Percentiles rank a stretch among this genome's conserved stretches.
Conservation (phyloP, 2,329 filamentous ascomycete species). For the Colletotrichum higginsianum region DNA sequence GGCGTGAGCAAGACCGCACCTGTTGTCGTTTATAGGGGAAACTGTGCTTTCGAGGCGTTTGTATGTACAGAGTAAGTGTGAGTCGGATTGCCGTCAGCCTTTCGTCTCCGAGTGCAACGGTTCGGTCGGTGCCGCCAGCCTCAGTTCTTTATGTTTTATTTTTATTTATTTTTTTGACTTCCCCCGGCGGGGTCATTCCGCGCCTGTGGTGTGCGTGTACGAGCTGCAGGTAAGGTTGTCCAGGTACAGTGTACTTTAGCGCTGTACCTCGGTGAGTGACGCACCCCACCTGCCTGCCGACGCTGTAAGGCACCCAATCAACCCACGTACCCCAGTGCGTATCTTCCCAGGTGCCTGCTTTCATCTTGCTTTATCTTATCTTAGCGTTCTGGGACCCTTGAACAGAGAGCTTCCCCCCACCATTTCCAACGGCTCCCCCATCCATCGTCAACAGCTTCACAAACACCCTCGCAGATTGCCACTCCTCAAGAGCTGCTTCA, state of each 20-base stretch:
- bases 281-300: conserved; percentile 6
- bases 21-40: too few relatives aligned
- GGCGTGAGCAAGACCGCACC: too few relatives aligned
- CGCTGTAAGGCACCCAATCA: conserved; percentile 10
- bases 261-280: conserved; percentile 5
- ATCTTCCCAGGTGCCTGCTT: conserved; percentile 7
- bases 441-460: conserved; percentile 9
- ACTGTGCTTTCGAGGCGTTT: too few relatives aligned
- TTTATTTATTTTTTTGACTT: background rate
- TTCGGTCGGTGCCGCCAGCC: background rate
- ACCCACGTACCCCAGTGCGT: conserved; percentile 7
- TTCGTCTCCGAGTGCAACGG: background rate
- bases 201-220: background rate
- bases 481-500: background rate
- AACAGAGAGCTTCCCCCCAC: conserved; percentile 19
- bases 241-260: background rate
- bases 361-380: conserved; percentile 29
- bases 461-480: background rate
- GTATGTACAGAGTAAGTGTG: background rate
- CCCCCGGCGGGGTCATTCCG: conserved; percentile 29
- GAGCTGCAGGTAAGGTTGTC: too few relatives aligned
- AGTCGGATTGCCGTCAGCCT: conserved; percentile 2
- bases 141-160: background rate
- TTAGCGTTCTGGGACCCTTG: conserved; percentile 36
- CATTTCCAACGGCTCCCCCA: conserved; percentile 1